Conservation (phyloP, 2,329 filamentous ascomycete species). For the Onygena corvina region DNA sequence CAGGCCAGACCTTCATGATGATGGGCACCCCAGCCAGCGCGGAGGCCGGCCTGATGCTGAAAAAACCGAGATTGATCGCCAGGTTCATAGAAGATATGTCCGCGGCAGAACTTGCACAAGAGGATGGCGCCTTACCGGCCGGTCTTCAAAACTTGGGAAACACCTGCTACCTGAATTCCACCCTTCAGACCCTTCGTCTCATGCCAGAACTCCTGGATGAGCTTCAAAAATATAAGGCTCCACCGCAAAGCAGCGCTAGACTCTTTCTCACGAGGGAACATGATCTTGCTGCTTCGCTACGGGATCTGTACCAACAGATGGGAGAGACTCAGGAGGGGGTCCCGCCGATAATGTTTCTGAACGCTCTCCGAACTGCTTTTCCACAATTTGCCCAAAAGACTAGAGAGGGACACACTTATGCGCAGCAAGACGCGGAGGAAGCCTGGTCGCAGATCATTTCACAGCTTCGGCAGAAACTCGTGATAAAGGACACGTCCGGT, state of each 20-base stretch:
- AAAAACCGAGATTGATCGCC: slow-evolving; percentile 62
- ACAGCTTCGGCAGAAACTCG: slow-evolving; percentile 67
- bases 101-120: slow-evolving; percentile 74
- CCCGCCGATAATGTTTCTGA: slow-evolving; percentile 69
- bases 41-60: slow-evolving; percentile 46
- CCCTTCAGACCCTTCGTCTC: slow-evolving; percentile 75
- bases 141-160: slow-evolving; percentile 89
- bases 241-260: slow-evolving; percentile 28
- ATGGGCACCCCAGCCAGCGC: slow-evolving; percentile 70
- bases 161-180: slow-evolving; percentile 97
- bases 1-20: slow-evolving; percentile 85
- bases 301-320: slow-evolving; percentile 82
- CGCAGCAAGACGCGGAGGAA: slow-evolving; percentile 98
- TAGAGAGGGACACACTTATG: slow-evolving; percentile 69
- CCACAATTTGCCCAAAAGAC: slow-evolving; percentile 89
- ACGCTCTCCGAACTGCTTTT: slow-evolving; percentile 63
- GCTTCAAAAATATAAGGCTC: slow-evolving; percentile 50
- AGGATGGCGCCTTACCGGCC: slow-evolving; percentile 72
- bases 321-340: slow-evolving; percentile 78
- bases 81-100: slow-evolving; percentile 98
- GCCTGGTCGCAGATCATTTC: slow-evolving; percentile 93
- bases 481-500: slow-evolving; percentile 43
- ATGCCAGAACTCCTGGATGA: slow-evolving; percentile 85
- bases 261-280: slow-evolving; percentile 48
- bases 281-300: slow-evolving; percentile 65